phyloP scores from a whole-genome alignment of 75 land plant genomes.

The Pinus albicaulis region DNA sequence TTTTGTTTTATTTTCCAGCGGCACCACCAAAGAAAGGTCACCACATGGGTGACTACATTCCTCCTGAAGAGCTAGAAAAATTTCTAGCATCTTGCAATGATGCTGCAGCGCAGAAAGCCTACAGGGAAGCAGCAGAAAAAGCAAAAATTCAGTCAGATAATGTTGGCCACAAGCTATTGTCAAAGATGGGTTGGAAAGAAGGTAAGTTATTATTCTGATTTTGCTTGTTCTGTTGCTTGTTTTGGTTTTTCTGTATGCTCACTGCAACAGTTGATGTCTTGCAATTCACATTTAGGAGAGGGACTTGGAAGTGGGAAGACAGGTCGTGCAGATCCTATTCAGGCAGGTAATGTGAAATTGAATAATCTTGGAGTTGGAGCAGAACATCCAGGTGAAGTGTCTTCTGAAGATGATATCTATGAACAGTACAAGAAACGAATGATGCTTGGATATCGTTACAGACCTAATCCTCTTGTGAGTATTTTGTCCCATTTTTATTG shows the following conservation, averaged over 20 bases:
- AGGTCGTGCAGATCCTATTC: slow-evolving; percentile 92
- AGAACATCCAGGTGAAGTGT: slow-evolving; percentile 87
- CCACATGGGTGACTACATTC: slow-evolving; percentile 99
- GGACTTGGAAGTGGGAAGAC: slow-evolving; percentile 95
- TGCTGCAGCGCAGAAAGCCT: slow-evolving; percentile 66
- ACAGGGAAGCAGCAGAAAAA: slow-evolving; percentile 77
- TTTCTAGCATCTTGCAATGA: slow-evolving; percentile 92
- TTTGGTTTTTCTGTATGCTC: neutral
- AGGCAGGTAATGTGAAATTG: slow-evolving; percentile 85
- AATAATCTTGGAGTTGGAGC: slow-evolving; percentile 97
- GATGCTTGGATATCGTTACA: slow-evolving; percentile 98
- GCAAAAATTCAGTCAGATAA: slow-evolving; percentile 97
- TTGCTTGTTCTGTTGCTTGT: neutral
- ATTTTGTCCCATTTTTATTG: slow-evolving; percentile 11
- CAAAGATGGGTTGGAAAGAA: slow-evolving; percentile 99
- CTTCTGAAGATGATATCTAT: slow-evolving; percentile 96
- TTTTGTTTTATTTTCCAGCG: neutral
- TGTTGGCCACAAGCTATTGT: slow-evolving; percentile 92
- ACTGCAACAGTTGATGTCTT: neutral
- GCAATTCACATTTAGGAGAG: slow-evolving; percentile 58
- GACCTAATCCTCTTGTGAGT: slow-evolving; percentile 96
- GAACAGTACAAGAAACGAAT: slow-evolving; percentile 99
- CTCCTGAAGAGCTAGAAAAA: slow-evolving; percentile 93
- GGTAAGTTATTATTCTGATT: slow-evolving; percentile 30
- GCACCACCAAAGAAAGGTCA: slow-evolving; percentile 75